These are phyloP conservation scores for Malassezia sympodialis DNA, from an alignment of 1,284 basidiomycete genomes.

Conservation along the genomic window DNA sequence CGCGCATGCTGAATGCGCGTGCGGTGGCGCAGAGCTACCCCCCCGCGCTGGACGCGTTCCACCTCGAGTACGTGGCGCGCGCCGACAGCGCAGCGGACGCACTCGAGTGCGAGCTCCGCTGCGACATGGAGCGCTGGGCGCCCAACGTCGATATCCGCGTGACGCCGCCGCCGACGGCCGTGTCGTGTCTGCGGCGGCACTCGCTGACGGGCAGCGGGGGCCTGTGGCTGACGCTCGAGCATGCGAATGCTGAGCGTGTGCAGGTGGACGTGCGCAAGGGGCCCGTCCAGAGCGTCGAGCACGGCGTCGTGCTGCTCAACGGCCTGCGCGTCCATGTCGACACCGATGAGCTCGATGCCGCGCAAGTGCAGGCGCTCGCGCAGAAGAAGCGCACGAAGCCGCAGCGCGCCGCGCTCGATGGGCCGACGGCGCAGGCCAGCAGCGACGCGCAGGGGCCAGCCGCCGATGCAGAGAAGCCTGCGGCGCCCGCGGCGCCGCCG, in stretches of 20 bases:
- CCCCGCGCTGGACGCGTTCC: slow-evolving; percentile 70
- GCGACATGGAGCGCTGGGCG: slow-evolving; percentile 86
- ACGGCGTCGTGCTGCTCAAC: slow-evolving; percentile 75
- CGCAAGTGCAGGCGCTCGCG: slow-evolving; percentile 71
- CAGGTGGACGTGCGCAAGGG: slow-evolving; percentile 64
- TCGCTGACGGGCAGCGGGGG: slow-evolving; percentile 76
- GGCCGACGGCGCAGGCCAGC: neutral
- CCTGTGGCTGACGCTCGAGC: slow-evolving; percentile 87
- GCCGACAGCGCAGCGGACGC: slow-evolving; percentile 49
- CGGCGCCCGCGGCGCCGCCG: neutral
- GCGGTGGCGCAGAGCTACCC: slow-evolving; percentile 69
- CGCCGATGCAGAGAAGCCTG: neutral
- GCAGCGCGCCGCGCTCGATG: slow-evolving; percentile 77
- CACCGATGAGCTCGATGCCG: slow-evolving; percentile 74
- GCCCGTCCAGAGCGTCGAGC: slow-evolving; percentile 52
- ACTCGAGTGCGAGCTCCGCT: slow-evolving; percentile 86
- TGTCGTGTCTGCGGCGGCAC: slow-evolving; percentile 76
- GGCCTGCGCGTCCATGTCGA: slow-evolving; percentile 79
- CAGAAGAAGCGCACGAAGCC: slow-evolving; percentile 81
- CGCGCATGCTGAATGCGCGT: slow-evolving; percentile 68
- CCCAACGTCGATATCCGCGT: slow-evolving; percentile 76
- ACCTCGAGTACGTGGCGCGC: slow-evolving; percentile 68
- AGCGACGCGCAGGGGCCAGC: neutral
- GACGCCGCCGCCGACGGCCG: slow-evolving; percentile 79
- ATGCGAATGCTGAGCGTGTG: slow-evolving; percentile 61